Conservation (phyloP, 2,329 filamentous ascomycete genomes). For the Phyllosticta paracitricarpa region DNA sequence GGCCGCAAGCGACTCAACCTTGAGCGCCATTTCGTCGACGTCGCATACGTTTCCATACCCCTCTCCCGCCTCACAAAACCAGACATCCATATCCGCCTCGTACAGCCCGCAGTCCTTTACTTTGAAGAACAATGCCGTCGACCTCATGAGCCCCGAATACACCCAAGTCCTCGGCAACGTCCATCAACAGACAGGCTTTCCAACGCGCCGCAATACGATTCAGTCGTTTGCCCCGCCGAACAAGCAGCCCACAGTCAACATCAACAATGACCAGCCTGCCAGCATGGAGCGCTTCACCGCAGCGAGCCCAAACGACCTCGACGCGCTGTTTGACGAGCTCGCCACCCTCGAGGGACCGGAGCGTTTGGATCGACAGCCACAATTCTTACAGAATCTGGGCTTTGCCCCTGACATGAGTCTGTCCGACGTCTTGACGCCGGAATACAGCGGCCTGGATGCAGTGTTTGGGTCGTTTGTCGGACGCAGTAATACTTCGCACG, state of each 20-base stretch:
- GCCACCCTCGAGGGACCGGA: constrained; percentile 47
- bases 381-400: constrained; percentile 58
- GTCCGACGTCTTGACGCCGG: constrained; percentile 38
- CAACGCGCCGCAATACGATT: not conserved
- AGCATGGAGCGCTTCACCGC: constrained; percentile 20
- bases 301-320: constrained; percentile 32
- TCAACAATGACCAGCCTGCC: not conserved
- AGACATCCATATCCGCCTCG: not conserved
- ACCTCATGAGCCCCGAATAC: not conserved
- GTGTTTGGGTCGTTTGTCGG: not conserved
- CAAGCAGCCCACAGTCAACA: not conserved
- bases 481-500: too few relatives aligned
- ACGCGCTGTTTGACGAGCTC: constrained; percentile 49
- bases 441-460: constrained; percentile 22
- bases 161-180: not conserved
- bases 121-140: not conserved
- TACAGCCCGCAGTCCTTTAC: constrained; percentile 2
- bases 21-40: not conserved
- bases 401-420: constrained; percentile 54
- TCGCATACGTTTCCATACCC: not conserved
- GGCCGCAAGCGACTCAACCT: not conserved
- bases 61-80: constrained; percentile 6
- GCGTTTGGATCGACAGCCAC: constrained; percentile 45
- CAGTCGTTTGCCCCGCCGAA: not conserved
- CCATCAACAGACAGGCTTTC: not conserved